Base-by-base conservation (phyloP, 2,329 filamentous ascomycete species). In the Trichoderma simmonsii region DNA sequence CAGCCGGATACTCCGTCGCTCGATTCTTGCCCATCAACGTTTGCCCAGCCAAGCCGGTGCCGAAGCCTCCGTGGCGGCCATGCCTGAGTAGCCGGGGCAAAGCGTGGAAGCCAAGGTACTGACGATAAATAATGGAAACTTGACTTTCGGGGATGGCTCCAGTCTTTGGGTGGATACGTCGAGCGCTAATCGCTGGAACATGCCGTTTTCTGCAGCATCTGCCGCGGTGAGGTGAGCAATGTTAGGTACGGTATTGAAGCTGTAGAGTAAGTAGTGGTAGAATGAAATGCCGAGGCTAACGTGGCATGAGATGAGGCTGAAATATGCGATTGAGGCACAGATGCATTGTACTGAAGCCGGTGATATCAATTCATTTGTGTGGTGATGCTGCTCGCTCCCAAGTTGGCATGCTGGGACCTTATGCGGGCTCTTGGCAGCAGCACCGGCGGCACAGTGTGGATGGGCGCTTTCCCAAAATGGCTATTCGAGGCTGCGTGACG, bases 11-110 rank as follows among this genome's bases (percentile, higher is more conserved):
- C 36, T 28, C 61, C 36, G 62, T 51, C 15, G 26, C 30, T n/a
- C 48, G 24, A 21, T 18, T 32, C 56, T 54, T 28, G 64, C 12
- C 56, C 15, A 39, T 4, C 4, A 28, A 48, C 28, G n/a, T 36
- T 54, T 39, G 30, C 24, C 34, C 54, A 51, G 54, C 28, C 34
- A 54, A 30, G 57, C 28, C 28, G 43, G 28, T 54, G 67, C 67
- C 67, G 67, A 70, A 62, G 57, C 18, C 57, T 70, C 67, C 67
- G 59, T 36, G 39, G 59, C 59, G 59, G 59, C 67, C 59, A 56
- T 54, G 59, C 26, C 39, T 32, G 51, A 36, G 48, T 11, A 69
- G 18, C 12, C 21, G 48, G 51, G 34, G 24, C 34, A 26, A 15
- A 60, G 56, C 56, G 26, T 60, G 56, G 56, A 30, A 60, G 56